These are phyloP conservation scores for Guyanaporus albipodus DNA, from an alignment of 768 basidiomycete species.

Conservation along the genomic window DNA sequence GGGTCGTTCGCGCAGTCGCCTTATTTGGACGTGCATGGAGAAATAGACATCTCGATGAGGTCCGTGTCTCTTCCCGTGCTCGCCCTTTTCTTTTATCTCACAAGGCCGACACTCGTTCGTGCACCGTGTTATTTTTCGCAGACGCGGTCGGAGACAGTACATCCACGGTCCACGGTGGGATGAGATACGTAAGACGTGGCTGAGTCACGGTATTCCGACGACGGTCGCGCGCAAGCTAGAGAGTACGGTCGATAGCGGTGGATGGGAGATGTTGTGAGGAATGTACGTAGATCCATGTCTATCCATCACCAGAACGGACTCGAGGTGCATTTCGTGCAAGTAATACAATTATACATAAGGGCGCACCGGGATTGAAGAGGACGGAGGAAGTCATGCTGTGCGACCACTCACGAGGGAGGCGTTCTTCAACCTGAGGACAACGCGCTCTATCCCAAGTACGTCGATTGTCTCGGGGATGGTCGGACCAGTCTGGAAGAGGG, in stretches of 20 bases:
- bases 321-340: neutral
- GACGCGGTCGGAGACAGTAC: constrained; percentile 86
- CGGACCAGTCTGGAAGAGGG: constrained; percentile 43
- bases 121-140: no score
- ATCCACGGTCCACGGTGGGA: constrained; percentile 85
- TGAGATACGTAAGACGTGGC: constrained; percentile 87
- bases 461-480: constrained; percentile 38
- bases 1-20: constrained; percentile 89
- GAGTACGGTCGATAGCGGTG: constrained; percentile 82
- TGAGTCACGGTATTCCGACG: constrained; percentile 86
- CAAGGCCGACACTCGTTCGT: no score
- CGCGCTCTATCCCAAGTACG: constrained; percentile 34
- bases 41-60: constrained; percentile 91
- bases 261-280: constrained; percentile 81
- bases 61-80: constrained; percentile 46
- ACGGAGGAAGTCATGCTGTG: neutral
- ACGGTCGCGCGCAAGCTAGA: constrained; percentile 87
- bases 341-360: neutral
- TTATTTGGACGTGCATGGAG: constrained; percentile 92
- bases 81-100: neutral
- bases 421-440: constrained; percentile 14
- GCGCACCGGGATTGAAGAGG: neutral
- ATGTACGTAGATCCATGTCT: neutral
- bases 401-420: constrained; percentile 6
- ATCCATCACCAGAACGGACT: neutral